Evolutionary conservation across 176 grass and related monocot species (phyloP).

Genomic region (Typha latifolia): DNA sequence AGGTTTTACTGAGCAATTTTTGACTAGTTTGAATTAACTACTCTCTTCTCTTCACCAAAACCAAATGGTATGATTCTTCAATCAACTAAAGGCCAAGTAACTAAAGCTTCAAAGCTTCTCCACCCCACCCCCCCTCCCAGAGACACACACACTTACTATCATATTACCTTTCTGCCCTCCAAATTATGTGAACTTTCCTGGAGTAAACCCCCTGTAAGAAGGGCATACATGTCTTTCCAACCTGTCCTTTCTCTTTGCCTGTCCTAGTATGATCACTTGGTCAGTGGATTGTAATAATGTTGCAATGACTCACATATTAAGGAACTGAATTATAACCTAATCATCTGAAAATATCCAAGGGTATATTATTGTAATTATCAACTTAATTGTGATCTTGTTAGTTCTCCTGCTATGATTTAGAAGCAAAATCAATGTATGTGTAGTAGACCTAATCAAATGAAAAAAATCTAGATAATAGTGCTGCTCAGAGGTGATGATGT

Average conservation of each 20-base stretch:
- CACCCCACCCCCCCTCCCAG: too few species aligned
- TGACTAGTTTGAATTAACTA: neutral
- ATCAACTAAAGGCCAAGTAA: neutral
- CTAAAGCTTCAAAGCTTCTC: neutral
- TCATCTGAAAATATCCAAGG: neutral
- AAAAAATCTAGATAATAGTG: too few species aligned
- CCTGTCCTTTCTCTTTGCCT: neutral
- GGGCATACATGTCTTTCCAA: neutral
- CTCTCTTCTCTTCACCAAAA: neutral
- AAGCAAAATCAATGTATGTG: too few species aligned
- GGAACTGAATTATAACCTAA: slow-evolving; percentile 1
- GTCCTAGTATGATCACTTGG: neutral
- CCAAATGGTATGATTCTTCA: neutral
- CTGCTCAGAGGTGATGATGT: too few species aligned
- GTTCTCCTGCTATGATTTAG: too few species aligned
- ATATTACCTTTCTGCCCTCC: neutral
- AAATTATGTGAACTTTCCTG: neutral
- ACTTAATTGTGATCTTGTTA: neutral
- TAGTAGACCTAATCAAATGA: too few species aligned
- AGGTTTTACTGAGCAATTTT: neutral
- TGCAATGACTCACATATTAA: neutral
- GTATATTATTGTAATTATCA: neutral
- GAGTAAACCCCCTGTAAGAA: neutral
- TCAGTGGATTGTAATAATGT: neutral
- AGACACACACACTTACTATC: too few species aligned